Percentiles rank a stretch among this genome's conserved stretches.
phyloP scores from a whole-genome alignment of 106 monocot species.

The Agapanthus africanus region DNA sequence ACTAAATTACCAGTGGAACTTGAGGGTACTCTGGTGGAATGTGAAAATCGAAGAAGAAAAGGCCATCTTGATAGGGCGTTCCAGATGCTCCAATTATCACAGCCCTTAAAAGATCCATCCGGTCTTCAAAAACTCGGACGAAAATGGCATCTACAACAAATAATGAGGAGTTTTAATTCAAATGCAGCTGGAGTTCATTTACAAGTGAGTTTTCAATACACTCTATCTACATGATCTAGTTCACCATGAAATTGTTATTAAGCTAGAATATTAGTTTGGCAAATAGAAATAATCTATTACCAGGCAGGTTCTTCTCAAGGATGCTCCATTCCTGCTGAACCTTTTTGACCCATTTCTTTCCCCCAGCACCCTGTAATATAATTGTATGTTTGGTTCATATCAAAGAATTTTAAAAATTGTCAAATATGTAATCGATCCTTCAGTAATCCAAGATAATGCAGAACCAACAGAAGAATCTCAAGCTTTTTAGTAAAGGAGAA shows the following conservation, averaged over 20 bases:
- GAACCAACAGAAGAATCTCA: background rate
- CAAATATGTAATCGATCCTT: background rate
- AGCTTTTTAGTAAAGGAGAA: background rate
- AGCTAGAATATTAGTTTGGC: too few species aligned
- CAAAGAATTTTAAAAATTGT: background rate
- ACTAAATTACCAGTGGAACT: slow-evolving; percentile 74
- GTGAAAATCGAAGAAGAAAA: slow-evolving; percentile 98
- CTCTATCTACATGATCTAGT: too few species aligned
- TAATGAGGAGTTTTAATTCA: background rate
- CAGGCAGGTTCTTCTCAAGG: slow-evolving; percentile 85
- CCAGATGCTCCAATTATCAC: slow-evolving; percentile 91
- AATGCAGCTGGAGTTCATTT: background rate
- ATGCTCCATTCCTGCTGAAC: slow-evolving; percentile 95
- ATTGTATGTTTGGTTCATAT: background rate
- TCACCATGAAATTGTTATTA: too few species aligned
- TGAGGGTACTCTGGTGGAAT: slow-evolving; percentile 80
- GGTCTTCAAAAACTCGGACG: slow-evolving; percentile 90
- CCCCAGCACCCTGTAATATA: slow-evolving; percentile 36
- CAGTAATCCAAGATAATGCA: background rate
- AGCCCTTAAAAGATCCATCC: slow-evolving; percentile 91
- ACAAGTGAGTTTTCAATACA: background rate
- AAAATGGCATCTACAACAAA: slow-evolving; percentile 69
- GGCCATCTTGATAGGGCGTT: slow-evolving; percentile 97
- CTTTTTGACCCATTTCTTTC: slow-evolving; percentile 85
- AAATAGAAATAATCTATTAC: slow-evolving; percentile 27